Conservation (phyloP, 495 filamentous ascomycete species). For the Podospora pseudopauciseta region DNA sequence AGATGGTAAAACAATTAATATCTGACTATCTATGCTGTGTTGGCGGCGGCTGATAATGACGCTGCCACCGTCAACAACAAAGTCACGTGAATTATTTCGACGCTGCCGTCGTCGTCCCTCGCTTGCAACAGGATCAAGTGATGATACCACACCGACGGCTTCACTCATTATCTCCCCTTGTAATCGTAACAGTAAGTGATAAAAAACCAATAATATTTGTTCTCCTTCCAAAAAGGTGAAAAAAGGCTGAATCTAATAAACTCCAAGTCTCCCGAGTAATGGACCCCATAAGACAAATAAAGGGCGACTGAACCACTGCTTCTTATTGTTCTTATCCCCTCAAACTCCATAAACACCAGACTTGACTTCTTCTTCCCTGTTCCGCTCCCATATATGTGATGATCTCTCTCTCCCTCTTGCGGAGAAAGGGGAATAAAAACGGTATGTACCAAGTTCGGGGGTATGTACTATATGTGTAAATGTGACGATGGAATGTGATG, state of each 20-base stretch:
- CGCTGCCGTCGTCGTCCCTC: background rate
- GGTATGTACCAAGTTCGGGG: background rate
- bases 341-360: background rate
- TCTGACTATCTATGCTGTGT: background rate
- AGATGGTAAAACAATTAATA: background rate
- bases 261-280: background rate
- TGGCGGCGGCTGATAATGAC: background rate
- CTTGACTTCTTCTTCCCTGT: background rate
- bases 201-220: background rate
- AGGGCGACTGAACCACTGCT: background rate
- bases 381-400: background rate
- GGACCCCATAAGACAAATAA: background rate
- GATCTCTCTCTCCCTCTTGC: background rate
- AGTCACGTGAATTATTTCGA: background rate
- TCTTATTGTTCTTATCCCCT: background rate
- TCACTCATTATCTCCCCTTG: background rate
- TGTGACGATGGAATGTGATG: background rate
- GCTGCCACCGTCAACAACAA: background rate
- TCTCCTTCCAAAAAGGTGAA: background rate
- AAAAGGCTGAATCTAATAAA: background rate
- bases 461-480: background rate
- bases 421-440: background rate
- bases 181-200: background rate
- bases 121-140: too few relatives aligned
- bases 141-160: too few relatives aligned